phyloP scores from a whole-genome alignment of 2,329 filamentous ascomycete species.

The Fusarium tricinctum region DNA sequence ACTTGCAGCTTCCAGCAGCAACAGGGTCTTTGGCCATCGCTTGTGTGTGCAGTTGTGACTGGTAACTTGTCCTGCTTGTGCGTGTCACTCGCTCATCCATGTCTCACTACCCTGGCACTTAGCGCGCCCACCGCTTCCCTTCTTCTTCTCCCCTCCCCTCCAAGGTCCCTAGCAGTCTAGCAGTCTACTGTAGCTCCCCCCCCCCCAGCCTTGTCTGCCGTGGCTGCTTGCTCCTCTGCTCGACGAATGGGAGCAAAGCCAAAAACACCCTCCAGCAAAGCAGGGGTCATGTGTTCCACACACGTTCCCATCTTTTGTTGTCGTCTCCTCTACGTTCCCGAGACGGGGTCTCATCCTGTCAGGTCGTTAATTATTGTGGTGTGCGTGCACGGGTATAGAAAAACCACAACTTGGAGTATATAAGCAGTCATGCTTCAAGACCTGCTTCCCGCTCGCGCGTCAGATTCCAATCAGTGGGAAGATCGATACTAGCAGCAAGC shows the following conservation, averaged over 20 bases:
- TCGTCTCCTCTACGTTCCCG: slow-evolving; percentile 34
- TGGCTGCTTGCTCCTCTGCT: slow-evolving; percentile 6
- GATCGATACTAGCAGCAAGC: slow-evolving; percentile 6
- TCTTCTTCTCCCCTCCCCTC: slow-evolving; percentile 16
- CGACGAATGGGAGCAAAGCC: slow-evolving; percentile 31
- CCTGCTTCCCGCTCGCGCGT: not conserved
- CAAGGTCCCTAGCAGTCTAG: slow-evolving; percentile 15
- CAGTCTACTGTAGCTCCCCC: too few relatives aligned
- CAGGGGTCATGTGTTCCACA: slow-evolving; percentile 39
- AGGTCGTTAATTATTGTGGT: not conserved
- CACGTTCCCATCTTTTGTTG: slow-evolving; percentile 8
- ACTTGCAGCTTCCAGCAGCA: slow-evolving; percentile 9
- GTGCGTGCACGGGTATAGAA: not conserved
- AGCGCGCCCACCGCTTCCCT: slow-evolving; percentile 42
- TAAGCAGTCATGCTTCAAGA: not conserved
- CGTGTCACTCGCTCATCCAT: slow-evolving; percentile 46
- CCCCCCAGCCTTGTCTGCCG: slow-evolving; percentile 41
- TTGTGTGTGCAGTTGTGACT: slow-evolving; percentile 18
- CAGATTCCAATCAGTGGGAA: slow-evolving; percentile 7
- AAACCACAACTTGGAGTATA: not conserved
- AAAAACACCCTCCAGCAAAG: slow-evolving; percentile 15
- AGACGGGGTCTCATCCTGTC: slow-evolving; percentile 25
- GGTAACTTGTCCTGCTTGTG: too few relatives aligned
- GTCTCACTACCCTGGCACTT: slow-evolving; percentile 46
- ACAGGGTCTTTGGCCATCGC: slow-evolving; percentile 40